Base-by-base conservation (phyloP, 768 basidiomycete genomes). In the Cyclocybe cylindracea region DNA sequence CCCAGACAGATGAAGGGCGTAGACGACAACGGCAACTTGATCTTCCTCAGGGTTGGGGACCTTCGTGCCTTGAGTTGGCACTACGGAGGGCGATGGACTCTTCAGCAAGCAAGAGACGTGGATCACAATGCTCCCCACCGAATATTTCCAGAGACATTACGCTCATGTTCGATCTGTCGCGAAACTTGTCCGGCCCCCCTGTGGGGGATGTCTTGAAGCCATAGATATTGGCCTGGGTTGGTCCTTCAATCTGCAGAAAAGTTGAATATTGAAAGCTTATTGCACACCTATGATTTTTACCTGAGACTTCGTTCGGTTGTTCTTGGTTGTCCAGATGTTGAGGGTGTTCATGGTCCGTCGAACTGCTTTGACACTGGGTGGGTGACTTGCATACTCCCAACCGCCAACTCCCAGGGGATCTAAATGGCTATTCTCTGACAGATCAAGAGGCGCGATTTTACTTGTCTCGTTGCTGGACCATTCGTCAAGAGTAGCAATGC, bases 111-210 rank as follows among this genome's bases (percentile, higher is more conserved):
- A n/a, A 44, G 9, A 24, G 13, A 31, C 7, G 4, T 44, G 10
- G 24, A 9, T 16, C 29, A 19, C 7, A 9, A 39, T 29, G 6
- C 14, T 4, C 63, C 84, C 50, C 50, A 91, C 95, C 89, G 59
- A 95, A 92, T 2, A 94, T 70, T 66, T 99, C 97, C 39, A 98
- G 64, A 1, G 89, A 85, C 36, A 98, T 67, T 7, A 92, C 71
- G 0, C 87, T 82, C 89, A 98, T 91, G 56, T 78, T 76, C 56
- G 87, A 84, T 49, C 76, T 81, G 63, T 83, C 84, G 19, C 92
- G 80, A 36, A 70, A 40, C 5, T 55, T 50, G 18, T 61, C 52
- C 16, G 39, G 38, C 19, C 39, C 53, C 2, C 39, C 50, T 18
- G 67, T 67, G 1, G 82, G 82, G 1, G 83, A 80, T 24, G 78